Conservation (phyloP, 1,139 yeast genomes). For the Hyphopichia khmerensis region DNA sequence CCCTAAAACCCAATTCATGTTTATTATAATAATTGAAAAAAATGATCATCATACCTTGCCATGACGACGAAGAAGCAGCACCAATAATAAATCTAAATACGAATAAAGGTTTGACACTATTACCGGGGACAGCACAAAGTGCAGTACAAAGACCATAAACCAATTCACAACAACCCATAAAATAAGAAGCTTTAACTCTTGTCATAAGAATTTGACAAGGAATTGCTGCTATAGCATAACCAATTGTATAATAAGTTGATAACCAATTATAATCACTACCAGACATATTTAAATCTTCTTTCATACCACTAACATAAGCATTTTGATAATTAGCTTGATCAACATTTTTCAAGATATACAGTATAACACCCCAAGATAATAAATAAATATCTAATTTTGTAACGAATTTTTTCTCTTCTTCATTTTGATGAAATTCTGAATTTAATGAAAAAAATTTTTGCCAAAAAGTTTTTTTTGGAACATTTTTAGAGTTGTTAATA, state of each 20-base stretch:
- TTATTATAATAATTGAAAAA: constrained; percentile 14
- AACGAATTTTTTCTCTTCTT: constrained; percentile 4
- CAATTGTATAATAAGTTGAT: constrained; percentile 49
- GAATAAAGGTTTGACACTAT: constrained; percentile 11
- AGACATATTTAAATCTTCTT: constrained; percentile 43
- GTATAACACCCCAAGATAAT: constrained; percentile 6
- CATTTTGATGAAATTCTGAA: not conserved
- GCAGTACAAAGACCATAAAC: constrained; percentile 53
- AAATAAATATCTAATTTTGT: constrained; percentile 4
- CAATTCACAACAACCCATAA: constrained; percentile 46
- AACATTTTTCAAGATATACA: constrained; percentile 18
- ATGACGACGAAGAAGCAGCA: constrained; percentile 13
- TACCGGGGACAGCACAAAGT: constrained; percentile 15
- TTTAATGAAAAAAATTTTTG: not conserved
- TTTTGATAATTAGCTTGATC: constrained; percentile 39
- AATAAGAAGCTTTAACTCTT: constrained; percentile 46
- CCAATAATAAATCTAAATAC: constrained; percentile 18
- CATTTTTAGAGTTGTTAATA: not conserved
- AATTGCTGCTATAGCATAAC: constrained; percentile 50
- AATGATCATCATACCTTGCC: constrained; percentile 14
- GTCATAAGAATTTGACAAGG: constrained; percentile 50
- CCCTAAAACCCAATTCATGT: constrained; percentile 17
- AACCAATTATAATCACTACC: constrained; percentile 47
- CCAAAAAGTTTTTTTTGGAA: not conserved
- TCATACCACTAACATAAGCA: constrained; percentile 56